Evolutionary conservation across 345 rosid species (phyloP).

Genomic region (Alliaria petiolata): DNA sequence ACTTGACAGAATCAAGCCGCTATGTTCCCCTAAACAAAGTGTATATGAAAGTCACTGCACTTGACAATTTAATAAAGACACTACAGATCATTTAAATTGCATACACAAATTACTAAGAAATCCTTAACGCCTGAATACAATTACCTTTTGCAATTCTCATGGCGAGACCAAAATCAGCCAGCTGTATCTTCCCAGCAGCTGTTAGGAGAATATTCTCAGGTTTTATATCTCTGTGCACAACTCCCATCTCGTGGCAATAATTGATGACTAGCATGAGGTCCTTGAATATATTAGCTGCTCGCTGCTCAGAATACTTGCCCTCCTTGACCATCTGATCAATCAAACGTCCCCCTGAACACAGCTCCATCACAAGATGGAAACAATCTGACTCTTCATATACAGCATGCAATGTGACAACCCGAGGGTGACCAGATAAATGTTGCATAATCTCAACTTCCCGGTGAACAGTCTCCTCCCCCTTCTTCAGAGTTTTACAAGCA

Average conservation of each 20-base stretch:
- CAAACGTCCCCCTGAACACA: slow-evolving; percentile 88
- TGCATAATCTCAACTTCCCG: slow-evolving; percentile 98
- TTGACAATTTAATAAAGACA: slow-evolving; percentile 9
- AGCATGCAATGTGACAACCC: slow-evolving; percentile 81
- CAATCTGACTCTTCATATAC: slow-evolving; percentile 79
- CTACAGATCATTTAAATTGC: background rate
- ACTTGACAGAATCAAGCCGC: background rate
- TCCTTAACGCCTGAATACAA: background rate
- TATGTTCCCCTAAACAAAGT: background rate
- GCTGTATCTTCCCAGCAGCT: slow-evolving; percentile 69
- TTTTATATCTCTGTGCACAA: slow-evolving; percentile 92
- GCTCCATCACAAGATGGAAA: slow-evolving; percentile 92
- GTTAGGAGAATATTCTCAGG: slow-evolving; percentile 86
- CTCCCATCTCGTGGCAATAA: slow-evolving; percentile 98
- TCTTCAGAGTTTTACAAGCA: slow-evolving; percentile 83
- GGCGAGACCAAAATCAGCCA: slow-evolving; percentile 96
- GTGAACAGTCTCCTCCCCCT: slow-evolving; percentile 91
- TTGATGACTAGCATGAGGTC: slow-evolving; percentile 78
- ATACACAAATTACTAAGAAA: background rate
- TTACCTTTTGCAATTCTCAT: slow-evolving; percentile 89
- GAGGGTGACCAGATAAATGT: slow-evolving; percentile 88
- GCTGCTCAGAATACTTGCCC: slow-evolving; percentile 65
- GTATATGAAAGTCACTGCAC: slow-evolving; percentile 1
- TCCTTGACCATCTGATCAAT: slow-evolving; percentile 74
- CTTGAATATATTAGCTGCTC: slow-evolving; percentile 79